Evolutionary conservation across 306 rosid genomes (phyloP).

Genomic region (Phaseolus lunatus): DNA sequence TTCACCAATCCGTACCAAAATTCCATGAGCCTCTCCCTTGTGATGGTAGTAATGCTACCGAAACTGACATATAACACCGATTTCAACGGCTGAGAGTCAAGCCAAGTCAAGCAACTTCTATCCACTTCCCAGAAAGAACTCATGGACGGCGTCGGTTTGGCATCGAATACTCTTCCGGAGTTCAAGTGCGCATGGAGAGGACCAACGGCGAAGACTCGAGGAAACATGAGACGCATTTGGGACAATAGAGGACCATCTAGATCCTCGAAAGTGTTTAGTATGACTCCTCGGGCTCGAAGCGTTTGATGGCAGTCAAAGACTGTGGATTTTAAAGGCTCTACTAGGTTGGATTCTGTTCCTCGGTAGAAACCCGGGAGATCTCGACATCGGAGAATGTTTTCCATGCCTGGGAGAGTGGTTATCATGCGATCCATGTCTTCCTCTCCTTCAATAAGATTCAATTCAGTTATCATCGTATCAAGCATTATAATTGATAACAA

Average conservation of each 20-base stretch:
- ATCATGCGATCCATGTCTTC: slow-evolving; percentile 19
- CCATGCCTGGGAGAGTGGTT: background rate
- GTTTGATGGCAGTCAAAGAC: background rate
- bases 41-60: background rate
- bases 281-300: background rate
- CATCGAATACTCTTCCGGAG: background rate
- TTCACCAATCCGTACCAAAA: too few species aligned
- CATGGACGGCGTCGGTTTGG: background rate
- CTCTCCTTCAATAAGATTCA: background rate
- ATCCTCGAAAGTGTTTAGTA: background rate
- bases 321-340: background rate
- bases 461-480: too few species aligned
- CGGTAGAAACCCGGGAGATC: background rate
- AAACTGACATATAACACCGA: slow-evolving; percentile 1
- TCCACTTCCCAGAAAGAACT: background rate
- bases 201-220: background rate
- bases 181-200: slow-evolving; percentile 1
- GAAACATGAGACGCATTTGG: background rate
- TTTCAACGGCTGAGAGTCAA: slow-evolving; percentile 24
- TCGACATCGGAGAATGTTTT: slow-evolving; percentile 12
- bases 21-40: background rate
- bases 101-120: background rate
- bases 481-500: too few species aligned
- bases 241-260: background rate
- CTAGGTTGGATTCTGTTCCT: background rate